Evolutionary conservation across 2,329 filamentous ascomycete genomes (phyloP), one percentile per base, ranked within the genome.

Genomic region (Leptographium procerum): DNA sequence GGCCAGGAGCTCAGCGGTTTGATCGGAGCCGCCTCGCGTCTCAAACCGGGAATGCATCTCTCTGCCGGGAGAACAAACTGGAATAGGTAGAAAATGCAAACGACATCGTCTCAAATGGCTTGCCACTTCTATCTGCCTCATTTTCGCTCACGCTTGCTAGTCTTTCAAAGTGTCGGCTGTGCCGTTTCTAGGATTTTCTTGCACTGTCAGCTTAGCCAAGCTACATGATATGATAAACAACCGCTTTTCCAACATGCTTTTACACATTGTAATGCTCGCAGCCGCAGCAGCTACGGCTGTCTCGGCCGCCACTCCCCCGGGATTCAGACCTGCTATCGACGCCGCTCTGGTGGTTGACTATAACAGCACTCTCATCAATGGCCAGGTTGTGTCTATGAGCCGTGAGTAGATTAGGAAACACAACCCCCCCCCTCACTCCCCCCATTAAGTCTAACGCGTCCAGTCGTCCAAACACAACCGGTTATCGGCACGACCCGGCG

Each of bases 261-360:
- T 33, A 10, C 68, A 66, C 58, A 52, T 61, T 8, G 60, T 69
- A 11, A 33, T 33, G 31, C 61, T 69, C n/a, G 45, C 66, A 29
- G 66, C 65, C 0, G 61, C 64, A 22, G 58, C 55, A 33, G 60
- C 55, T 2, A 53, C 59, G 1, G 13, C 58, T 29, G 63, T 60
- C 26, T 65, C 72, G 31, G 75, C 73, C 11, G 66, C 66, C 10
- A 77, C 75, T 14, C 75, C 75, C 5, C 52, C 65, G 11, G 72
- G 73, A 29, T 77, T 77, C 63, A 61, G 67, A 52, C 75, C 75
- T 1, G 65, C 66, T 19, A 67, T 68, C n/a, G 65, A 69, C 36
- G 69, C 63, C 34, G 65, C 70, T 58, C 69, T 77, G 48, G 64
- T 75, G n/a, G 73, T 77, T 14, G 66, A 69, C 14, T 77, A 69